phyloP scores from a whole-genome alignment of 1,284 basidiomycete genomes.

The Sporisorium sorghi region DNA sequence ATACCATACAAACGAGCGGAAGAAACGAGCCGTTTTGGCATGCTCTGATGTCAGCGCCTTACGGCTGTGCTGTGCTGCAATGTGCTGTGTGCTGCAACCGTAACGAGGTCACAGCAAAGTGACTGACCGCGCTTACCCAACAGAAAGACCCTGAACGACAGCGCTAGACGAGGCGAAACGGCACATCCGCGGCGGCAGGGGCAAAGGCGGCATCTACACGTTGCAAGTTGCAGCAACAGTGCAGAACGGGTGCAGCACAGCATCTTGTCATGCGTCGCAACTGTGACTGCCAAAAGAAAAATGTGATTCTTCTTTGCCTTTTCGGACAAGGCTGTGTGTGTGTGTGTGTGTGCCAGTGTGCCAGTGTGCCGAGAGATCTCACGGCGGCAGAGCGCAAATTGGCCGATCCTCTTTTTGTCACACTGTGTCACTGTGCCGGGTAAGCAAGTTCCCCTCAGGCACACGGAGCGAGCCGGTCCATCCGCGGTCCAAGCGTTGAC shows the following conservation, averaged over 20 bases:
- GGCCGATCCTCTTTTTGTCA: background rate
- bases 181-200: slow-evolving; percentile 3
- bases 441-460: background rate
- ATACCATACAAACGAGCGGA: background rate
- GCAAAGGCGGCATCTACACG: background rate
- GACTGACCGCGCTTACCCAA: background rate
- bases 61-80: background rate
- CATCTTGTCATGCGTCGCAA: no score
- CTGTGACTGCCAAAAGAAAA: background rate
- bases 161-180: background rate
- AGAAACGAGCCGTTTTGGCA: background rate
- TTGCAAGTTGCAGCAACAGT: background rate
- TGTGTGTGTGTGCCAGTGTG: no score
- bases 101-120: background rate
- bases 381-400: background rate
- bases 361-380: no score
- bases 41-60: slow-evolving; percentile 16
- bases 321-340: slow-evolving; percentile 5
- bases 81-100: no score
- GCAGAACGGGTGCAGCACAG: slow-evolving; percentile 4
- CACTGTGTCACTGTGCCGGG: background rate
- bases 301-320: no score
- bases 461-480: no score
- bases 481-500: no score
- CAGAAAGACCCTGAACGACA: slow-evolving; percentile 4